A percentile compares a stretch with the other conserved stretches of the same genome.
Evolutionary conservation across 1,139 yeast genomes (phyloP).

Genomic region (Debaryomyces coudertii): DNA sequence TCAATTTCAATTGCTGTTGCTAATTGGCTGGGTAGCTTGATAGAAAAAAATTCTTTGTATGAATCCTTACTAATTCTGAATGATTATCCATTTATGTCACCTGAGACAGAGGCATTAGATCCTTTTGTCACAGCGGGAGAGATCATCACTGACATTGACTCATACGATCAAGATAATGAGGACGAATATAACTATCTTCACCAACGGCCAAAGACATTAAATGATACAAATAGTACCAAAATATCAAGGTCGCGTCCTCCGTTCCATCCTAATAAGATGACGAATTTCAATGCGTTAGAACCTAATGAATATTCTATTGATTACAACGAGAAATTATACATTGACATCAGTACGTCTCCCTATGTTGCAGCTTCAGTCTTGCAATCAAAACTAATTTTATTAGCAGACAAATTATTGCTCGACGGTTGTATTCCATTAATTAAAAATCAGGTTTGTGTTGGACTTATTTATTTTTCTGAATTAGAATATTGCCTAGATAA

Average conservation of each 20-base stretch:
- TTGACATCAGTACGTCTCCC: constrained; percentile 45
- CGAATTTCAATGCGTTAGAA: constrained; percentile 2
- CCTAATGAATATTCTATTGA: neutral
- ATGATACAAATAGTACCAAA: neutral
- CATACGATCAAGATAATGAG: constrained; percentile 7
- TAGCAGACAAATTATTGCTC: constrained; percentile 46
- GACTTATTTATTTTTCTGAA: constrained; percentile 55
- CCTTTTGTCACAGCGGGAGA: constrained; percentile 36
- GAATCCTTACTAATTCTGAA: constrained; percentile 53
- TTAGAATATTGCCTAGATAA: constrained; percentile 56
- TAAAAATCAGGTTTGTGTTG: constrained; percentile 42
- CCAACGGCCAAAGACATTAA: neutral
- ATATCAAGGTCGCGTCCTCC: neutral
- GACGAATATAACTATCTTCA: neutral
- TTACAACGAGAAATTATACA: constrained; percentile 23
- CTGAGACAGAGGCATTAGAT: constrained; percentile 42
- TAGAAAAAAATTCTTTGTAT: constrained; percentile 57
- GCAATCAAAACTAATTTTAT: constrained; percentile 34
- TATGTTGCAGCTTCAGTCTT: constrained; percentile 38
- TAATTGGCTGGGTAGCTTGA: constrained; percentile 58
- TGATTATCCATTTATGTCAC: constrained; percentile 58
- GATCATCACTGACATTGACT: constrained; percentile 15
- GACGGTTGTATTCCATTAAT: constrained; percentile 62
- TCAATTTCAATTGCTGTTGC: constrained; percentile 60
- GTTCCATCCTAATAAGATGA: neutral